Evolutionary conservation across 352 stramenopile genomes (phyloP), one percentile per base, ranked within the genome.

Genomic region (Phytophthora sp.): DNA sequence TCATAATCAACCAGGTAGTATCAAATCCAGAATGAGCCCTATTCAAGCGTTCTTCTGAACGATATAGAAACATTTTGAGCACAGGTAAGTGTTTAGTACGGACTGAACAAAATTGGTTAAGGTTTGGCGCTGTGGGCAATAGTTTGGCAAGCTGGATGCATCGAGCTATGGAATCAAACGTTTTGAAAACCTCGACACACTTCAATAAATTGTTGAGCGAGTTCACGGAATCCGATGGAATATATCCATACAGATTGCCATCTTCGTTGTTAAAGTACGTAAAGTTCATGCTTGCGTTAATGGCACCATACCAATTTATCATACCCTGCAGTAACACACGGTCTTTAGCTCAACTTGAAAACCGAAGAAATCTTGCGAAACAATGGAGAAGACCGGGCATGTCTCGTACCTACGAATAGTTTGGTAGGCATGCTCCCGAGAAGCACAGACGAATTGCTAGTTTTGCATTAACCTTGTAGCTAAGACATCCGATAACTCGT

Each of bases 251-350:
- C 8, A 66, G 18, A 31, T 35, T 66, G 1, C 42, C 58, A 18
- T 13, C 41, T 15, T 41, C n/a, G 4, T 45, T 66, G 27, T 46
- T 66, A 24, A 58, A 31, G 49, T 61, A 48, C 42, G 45, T 38
- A 26, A 7, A 51, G 43, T 27, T n/a, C n/a, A n/a, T n/a, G n/a
- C n/a, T n/a, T n/a, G n/a, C n/a, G n/a, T n/a, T n/a, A n/a, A n/a
- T n/a, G n/a, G n/a, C n/a, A n/a, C n/a, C n/a, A n/a, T n/a, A n/a
- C n/a, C n/a, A n/a, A n/a, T n/a, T n/a, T n/a, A n/a, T n/a, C n/a
- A n/a, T n/a, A n/a, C n/a, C n/a, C n/a, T n/a, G n/a, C n/a, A n/a
- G n/a, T n/a, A n/a, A n/a, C n/a, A n/a, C n/a, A n/a, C n/a, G n/a
- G n/a, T n/a, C n/a, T n/a, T n/a, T n/a, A n/a, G n/a, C n/a, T n/a